A percentile compares a stretch with the other conserved stretches of the same genome.
These are phyloP conservation scores for Starmerella potacharoeniae DNA, from an alignment of 805 yeast species.

Conservation along the genomic window DNA sequence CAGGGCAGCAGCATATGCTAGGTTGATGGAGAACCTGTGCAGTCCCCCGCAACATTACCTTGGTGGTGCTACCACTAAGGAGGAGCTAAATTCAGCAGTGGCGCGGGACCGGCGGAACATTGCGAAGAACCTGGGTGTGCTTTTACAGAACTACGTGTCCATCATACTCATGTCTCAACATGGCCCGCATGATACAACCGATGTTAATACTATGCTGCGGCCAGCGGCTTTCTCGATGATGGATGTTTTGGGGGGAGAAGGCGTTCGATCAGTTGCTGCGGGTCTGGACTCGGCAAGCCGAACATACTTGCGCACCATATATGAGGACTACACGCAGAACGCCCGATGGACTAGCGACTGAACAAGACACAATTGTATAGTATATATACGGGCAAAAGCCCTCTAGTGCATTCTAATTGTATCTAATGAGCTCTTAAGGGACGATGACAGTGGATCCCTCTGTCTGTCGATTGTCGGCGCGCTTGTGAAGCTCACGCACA, in stretches of 20 bases:
- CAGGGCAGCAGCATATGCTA: slow-evolving; percentile 31
- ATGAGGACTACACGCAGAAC: slow-evolving; percentile 57
- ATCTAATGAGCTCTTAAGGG: background rate
- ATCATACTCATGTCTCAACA: slow-evolving; percentile 34
- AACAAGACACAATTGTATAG: background rate
- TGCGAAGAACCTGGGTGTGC: slow-evolving; percentile 16
- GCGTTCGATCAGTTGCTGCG: slow-evolving; percentile 49
- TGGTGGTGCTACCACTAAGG: slow-evolving; percentile 26
- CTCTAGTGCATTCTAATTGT: too few species aligned
- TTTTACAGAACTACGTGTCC: slow-evolving; percentile 54
- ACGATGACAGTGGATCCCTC: slow-evolving; percentile 36
- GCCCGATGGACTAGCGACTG: slow-evolving; percentile 73
- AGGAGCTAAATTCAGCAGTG: slow-evolving; percentile 43
- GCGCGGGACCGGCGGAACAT: slow-evolving; percentile 40
- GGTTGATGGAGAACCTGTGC: slow-evolving; percentile 58
- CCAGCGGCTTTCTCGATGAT: slow-evolving; percentile 52
- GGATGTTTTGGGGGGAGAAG: slow-evolving; percentile 57
- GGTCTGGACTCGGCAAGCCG: slow-evolving; percentile 61
- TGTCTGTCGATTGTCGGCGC: slow-evolving; percentile 57
- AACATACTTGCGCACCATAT: slow-evolving; percentile 52
- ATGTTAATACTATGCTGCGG: slow-evolving; percentile 30
- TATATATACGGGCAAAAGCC: background rate
- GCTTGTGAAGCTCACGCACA: slow-evolving; percentile 46
- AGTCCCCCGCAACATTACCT: slow-evolving; percentile 45
- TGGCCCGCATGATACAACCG: background rate